Evolutionary conservation across 169 alveolate genomes (phyloP).

Genomic region (Plasmodium cynomolgi): DNA sequence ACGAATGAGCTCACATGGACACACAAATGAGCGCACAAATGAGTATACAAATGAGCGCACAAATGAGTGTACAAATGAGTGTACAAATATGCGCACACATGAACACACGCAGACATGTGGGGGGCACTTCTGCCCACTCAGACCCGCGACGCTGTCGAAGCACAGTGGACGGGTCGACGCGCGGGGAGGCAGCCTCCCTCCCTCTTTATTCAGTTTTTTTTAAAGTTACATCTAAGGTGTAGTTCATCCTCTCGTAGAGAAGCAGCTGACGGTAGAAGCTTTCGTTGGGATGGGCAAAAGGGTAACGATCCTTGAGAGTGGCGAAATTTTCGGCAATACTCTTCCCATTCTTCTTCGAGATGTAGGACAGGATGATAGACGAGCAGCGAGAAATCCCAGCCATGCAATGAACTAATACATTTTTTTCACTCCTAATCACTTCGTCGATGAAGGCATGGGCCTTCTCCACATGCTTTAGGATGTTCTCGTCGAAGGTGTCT

Average conservation of each 20-base stretch:
- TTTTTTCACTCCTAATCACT: constrained; percentile 6
- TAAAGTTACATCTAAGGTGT: constrained; percentile 28
- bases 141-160: neutral
- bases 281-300: constrained; percentile 69
- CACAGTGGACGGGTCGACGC: neutral
- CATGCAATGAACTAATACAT: constrained; percentile 65
- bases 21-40: neutral
- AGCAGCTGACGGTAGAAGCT: constrained; percentile 57
- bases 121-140: neutral
- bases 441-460: constrained; percentile 69
- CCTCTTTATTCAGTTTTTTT: neutral
- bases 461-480: constrained; percentile 11
- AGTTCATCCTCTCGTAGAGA: constrained; percentile 61
- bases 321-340: constrained; percentile 18
- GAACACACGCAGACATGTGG: neutral
- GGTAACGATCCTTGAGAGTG: constrained; percentile 14
- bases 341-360: constrained; percentile 50
- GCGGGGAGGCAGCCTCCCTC: neutral
- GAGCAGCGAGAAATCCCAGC: constrained; percentile 73
- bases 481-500: constrained; percentile 62
- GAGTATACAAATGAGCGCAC: too few species aligned
- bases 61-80: too few species aligned
- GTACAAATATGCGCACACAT: too few species aligned
- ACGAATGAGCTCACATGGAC: too few species aligned
- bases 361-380: constrained; percentile 50